Evolutionary conservation across 2,329 filamentous ascomycete genomes (phyloP).

Genomic region (Diaporthe australafricana): DNA sequence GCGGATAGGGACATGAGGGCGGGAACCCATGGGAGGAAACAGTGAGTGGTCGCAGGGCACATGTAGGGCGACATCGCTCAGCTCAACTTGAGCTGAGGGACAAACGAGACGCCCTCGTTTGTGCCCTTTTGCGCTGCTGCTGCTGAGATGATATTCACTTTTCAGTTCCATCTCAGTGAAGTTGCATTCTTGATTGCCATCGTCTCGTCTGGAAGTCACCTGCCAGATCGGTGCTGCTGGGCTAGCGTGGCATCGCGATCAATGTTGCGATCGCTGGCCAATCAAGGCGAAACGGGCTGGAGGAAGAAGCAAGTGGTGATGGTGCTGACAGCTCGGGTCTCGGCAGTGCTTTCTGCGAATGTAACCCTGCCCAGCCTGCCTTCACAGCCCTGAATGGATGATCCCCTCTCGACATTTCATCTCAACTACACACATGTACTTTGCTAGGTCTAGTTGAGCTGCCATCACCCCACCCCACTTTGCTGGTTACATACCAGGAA

Average conservation of each 20-base stretch:
- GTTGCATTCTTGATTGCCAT: conserved; percentile 1
- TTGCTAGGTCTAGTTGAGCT: neutral
- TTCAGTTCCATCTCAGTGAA: neutral
- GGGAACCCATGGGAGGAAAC: neutral
- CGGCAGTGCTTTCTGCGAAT: conserved; percentile 20
- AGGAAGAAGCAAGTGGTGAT: conserved; percentile 4
- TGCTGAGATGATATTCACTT: neutral
- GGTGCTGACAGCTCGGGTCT: conserved; percentile 26
- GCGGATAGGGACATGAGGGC: conserved; percentile 20
- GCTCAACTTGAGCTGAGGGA: neutral
- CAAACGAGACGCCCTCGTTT: neutral
- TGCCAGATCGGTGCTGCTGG: conserved; percentile 17
- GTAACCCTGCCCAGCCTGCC: conserved; percentile 1
- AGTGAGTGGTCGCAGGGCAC: neutral
- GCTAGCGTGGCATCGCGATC: neutral
- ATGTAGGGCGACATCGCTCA: conserved; percentile 9
- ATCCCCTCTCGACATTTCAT: neutral
- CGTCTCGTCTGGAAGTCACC: conserved; percentile 1
- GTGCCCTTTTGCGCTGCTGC: neutral
- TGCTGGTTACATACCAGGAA: neutral
- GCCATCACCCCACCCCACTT: neutral
- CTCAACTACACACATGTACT: neutral
- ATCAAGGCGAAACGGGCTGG: conserved; percentile 20
- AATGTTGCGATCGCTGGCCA: conserved; percentile 14
- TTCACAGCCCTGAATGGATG: neutral